Base-by-base conservation (phyloP, 257 asterid species). In the Solanum phureja region DNA sequence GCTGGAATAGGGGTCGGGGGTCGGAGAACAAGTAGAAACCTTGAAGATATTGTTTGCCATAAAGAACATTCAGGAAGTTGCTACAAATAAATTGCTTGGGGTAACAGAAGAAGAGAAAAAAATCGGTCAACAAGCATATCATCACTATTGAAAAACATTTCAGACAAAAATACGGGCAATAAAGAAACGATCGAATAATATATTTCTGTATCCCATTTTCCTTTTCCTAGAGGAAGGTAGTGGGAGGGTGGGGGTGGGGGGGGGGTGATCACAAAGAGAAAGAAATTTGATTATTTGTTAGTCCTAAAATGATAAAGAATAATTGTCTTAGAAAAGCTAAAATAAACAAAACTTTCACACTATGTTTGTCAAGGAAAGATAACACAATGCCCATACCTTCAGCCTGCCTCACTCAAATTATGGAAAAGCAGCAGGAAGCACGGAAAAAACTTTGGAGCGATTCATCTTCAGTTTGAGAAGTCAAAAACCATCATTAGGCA, bases 401-500 rank as follows among this genome's bases (percentile, higher is more conserved):
- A 82, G 69, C 44, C 69, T 49, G 86, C 86, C 77, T 42, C 68
- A 2, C 81, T 64, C 49, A 21, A 83, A 66, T 68, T 46, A 40
- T 21, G 44, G 83, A 19, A 86, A 29, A 86, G 83, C 87, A 87
- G 44, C 83, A 71, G 44, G 79, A 49, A 62, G 77, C 90, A 84
- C 6, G 84, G 83, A 31, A 62, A 23, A 68, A 82, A 56, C 24
- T 31, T 82, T 6, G 58, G 85, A 87, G 83, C 58, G 44, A 77
- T 73, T 66, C 89, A 44, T 60, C 62, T 87, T 69, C 83, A 21
- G 75, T 68, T 77, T 44, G 37, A 58, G 38, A 87, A 66, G 38
- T 86, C 71, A 44, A 60, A 34, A 74, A 52, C 21, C 88, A 62
- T n/a, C 82, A 19, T 58, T 8, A 37, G n/a, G 75, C 86, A 49